Percentiles rank a stretch among this genome's conserved stretches.
phyloP scores from a whole-genome alignment of 345 rosid species.

The Geranium brycei region DNA sequence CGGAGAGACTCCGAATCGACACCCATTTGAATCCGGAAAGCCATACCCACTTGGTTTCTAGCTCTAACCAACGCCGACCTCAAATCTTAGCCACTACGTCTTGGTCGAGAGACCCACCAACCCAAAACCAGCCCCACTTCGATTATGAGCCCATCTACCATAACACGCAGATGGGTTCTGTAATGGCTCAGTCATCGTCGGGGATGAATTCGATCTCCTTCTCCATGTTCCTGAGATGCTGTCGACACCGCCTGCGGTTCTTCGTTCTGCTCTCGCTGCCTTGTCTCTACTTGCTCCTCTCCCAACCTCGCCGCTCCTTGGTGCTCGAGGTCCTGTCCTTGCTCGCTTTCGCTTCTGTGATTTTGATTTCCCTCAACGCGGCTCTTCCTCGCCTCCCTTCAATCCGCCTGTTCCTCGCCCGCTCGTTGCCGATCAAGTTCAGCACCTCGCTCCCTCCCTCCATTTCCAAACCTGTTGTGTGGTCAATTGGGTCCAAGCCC shows the following conservation, averaged over 20 bases:
- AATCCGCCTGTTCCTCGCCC: slow-evolving; percentile 43
- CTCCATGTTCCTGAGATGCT: slow-evolving; percentile 16
- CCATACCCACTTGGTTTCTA: background rate
- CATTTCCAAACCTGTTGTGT: slow-evolving; percentile 41
- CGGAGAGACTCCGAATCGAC: background rate
- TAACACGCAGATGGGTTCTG: background rate
- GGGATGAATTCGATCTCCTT: background rate
- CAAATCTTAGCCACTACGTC: background rate
- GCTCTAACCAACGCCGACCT: background rate
- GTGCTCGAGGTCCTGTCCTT: slow-evolving; percentile 23
- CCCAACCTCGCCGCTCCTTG: slow-evolving; percentile 20
- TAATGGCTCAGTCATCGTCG: background rate
- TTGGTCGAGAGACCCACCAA: background rate
- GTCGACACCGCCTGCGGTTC: slow-evolving; percentile 37
- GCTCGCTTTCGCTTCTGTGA: slow-evolving; percentile 25
- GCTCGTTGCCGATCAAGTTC: slow-evolving; percentile 39
- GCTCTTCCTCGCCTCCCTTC: slow-evolving; percentile 53
- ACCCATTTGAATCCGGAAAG: background rate
- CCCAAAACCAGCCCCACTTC: background rate
- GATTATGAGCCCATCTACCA: background rate
- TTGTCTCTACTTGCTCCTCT: slow-evolving; percentile 30
- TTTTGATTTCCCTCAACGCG: slow-evolving; percentile 37
- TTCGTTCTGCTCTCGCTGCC: slow-evolving; percentile 42
- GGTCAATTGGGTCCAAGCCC: slow-evolving; percentile 77
- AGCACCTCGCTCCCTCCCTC: slow-evolving; percentile 21